phyloP scores from a whole-genome alignment of 148 eudicot genomes.

The Dysphania ambrosioides region DNA sequence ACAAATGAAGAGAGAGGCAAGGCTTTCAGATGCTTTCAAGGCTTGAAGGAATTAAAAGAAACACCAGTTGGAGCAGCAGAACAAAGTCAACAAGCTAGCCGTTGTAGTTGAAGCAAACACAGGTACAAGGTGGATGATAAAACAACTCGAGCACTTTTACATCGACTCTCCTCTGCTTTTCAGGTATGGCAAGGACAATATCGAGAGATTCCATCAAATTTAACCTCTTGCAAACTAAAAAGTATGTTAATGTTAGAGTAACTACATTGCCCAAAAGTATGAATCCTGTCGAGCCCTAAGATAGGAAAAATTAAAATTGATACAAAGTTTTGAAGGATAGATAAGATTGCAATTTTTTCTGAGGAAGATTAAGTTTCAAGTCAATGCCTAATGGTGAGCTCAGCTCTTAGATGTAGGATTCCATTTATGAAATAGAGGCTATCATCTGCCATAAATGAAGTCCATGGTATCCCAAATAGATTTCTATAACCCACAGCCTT shows the following conservation, averaged over 20 bases:
- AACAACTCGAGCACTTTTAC: slow-evolving; percentile 26
- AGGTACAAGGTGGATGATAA: neutral
- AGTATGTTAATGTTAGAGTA: slow-evolving; percentile 18
- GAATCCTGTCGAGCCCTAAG: slow-evolving; percentile 16
- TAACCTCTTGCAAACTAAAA: slow-evolving; percentile 9
- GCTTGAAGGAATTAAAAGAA: neutral
- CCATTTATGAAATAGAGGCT: slow-evolving; percentile 84
- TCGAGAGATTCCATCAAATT: neutral
- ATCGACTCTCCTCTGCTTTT: slow-evolving; percentile 11
- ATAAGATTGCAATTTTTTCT: neutral
- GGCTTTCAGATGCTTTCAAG: neutral
- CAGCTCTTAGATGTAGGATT: slow-evolving; percentile 72
- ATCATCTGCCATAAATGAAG: slow-evolving; percentile 81
- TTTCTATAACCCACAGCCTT: slow-evolving; percentile 90
- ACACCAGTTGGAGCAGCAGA: neutral
- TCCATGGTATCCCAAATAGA: slow-evolving; percentile 78
- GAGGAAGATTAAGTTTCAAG: neutral
- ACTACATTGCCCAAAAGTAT: slow-evolving; percentile 5
- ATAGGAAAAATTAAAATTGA: slow-evolving; percentile 7
- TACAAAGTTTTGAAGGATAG: slow-evolving; percentile 5
- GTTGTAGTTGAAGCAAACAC: slow-evolving; percentile 7
- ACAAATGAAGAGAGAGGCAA: neutral
- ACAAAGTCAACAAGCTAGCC: slow-evolving; percentile 1
- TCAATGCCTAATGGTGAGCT: slow-evolving; percentile 76
- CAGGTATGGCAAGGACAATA: slow-evolving; percentile 21